Percentiles rank a stretch among this genome's conserved stretches.
These are phyloP conservation scores for Xylariaceae sp. DNA, from an alignment of 2,329 filamentous ascomycete species.

Conservation along the genomic window DNA sequence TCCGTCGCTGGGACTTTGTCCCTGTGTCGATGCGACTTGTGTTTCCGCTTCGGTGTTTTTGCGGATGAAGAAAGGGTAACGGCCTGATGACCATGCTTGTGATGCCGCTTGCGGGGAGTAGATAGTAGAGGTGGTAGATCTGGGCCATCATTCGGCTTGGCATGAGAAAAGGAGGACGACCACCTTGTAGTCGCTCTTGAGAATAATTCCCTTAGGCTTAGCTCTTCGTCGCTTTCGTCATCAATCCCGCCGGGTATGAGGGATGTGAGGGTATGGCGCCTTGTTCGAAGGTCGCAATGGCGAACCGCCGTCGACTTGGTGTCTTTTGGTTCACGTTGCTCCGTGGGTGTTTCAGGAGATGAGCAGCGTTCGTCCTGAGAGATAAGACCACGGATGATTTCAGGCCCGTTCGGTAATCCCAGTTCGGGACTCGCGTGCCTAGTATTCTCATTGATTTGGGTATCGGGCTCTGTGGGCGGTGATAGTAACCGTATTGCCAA, in stretches of 20 bases:
- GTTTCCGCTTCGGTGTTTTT: slow-evolving; percentile 2
- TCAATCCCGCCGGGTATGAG: slow-evolving; percentile 22
- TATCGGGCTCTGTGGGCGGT: neutral
- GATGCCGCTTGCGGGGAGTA: slow-evolving; percentile 16
- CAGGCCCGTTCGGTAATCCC: slow-evolving; percentile 11
- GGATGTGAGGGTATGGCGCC: slow-evolving; percentile 23
- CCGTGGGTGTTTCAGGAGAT: slow-evolving; percentile 15
- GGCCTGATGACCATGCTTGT: slow-evolving; percentile 9
- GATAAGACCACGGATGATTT: neutral
- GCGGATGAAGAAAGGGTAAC: slow-evolving; percentile 1
- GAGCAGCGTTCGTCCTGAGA: neutral
- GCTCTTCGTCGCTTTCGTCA: slow-evolving; percentile 25
- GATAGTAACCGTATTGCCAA: neutral
- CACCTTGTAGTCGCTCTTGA: neutral
- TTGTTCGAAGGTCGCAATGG: slow-evolving; percentile 11
- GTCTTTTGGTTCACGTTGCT: slow-evolving; percentile 6
- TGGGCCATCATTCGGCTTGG: neutral
- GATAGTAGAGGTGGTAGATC: slow-evolving; percentile 10
- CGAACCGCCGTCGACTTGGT: neutral
- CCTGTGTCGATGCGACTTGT: neutral
- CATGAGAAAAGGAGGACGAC: neutral
- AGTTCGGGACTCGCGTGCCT: slow-evolving; percentile 18
- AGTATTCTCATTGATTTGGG: neutral
- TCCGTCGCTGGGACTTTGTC: slow-evolving; percentile 22
- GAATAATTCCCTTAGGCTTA: slow-evolving; percentile 20